Percentiles rank a stretch among this genome's conserved stretches.
Conservation (phyloP, 2,329 filamentous ascomycete species). For the Cladophialophora yegresii region DNA sequence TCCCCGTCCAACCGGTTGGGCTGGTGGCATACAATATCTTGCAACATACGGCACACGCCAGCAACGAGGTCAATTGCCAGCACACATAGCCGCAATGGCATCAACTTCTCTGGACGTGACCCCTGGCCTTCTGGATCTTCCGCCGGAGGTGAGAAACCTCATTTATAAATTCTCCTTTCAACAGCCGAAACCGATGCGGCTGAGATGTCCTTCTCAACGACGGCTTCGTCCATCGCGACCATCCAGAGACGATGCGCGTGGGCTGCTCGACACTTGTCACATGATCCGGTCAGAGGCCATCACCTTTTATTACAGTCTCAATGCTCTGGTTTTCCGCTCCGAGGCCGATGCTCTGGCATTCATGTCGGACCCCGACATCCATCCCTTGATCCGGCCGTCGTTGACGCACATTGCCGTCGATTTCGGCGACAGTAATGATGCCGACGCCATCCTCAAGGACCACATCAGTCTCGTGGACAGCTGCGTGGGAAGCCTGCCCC, state of each 20-base stretch:
- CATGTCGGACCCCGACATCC: slow-evolving; percentile 27
- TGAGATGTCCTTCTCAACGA: slow-evolving; percentile 28
- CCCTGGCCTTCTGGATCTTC: slow-evolving; percentile 24
- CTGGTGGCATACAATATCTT: not conserved
- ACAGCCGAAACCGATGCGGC: slow-evolving; percentile 17
- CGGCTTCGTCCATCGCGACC: slow-evolving; percentile 31
- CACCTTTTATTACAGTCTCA: slow-evolving; percentile 31
- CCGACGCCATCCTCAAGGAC: slow-evolving; percentile 31
- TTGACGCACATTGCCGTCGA: slow-evolving; percentile 32
- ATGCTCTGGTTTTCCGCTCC: slow-evolving; percentile 30
- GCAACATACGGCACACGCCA: not conserved
- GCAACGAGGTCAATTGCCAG: too few species aligned
- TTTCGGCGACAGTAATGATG: slow-evolving; percentile 29
- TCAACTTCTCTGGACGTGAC: slow-evolving; percentile 9
- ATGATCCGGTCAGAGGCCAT: slow-evolving; percentile 29
- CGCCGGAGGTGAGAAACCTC: slow-evolving; percentile 31
- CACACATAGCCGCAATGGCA: slow-evolving; percentile 4
- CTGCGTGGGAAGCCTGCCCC: slow-evolving; percentile 28
- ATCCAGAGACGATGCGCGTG: slow-evolving; percentile 28
- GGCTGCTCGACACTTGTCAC: slow-evolving; percentile 28
- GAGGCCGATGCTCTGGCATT: slow-evolving; percentile 27
- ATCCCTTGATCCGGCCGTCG: slow-evolving; percentile 27
- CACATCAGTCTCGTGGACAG: slow-evolving; percentile 31
- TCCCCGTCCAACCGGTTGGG: slow-evolving; percentile 14
- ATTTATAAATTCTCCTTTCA: slow-evolving; percentile 32